phyloP scores from a whole-genome alignment of 805 yeast genomes.

The Metschnikowia koreensis region DNA sequence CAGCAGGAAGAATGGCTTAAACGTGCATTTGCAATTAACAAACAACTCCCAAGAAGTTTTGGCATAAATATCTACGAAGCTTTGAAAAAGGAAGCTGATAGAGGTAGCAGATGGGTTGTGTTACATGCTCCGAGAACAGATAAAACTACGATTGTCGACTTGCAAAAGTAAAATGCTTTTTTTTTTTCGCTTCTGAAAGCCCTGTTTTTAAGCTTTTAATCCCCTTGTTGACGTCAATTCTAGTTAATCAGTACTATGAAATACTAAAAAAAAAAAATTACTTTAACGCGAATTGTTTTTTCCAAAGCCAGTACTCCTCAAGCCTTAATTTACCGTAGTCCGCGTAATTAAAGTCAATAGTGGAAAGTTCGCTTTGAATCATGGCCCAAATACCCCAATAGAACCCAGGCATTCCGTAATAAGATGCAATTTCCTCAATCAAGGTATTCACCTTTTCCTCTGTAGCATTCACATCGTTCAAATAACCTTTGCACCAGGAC shows the following conservation, averaged over 20 bases:
- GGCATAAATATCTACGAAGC: conserved; percentile 71
- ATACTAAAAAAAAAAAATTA: too few relatives aligned
- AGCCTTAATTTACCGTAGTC: conserved; percentile 58
- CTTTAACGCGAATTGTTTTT: conserved; percentile 22
- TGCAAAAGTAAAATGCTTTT: conserved; percentile 16
- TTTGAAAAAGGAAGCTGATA: conserved; percentile 66
- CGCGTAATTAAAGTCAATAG: conserved; percentile 70
- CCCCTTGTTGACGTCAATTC: neutral
- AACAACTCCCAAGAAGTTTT: conserved; percentile 81
- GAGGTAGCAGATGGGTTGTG: conserved; percentile 73
- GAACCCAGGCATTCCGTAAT: conserved; percentile 79
- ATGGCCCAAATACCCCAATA: conserved; percentile 87
- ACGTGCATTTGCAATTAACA: conserved; percentile 71
- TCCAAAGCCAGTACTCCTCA: conserved; percentile 73
- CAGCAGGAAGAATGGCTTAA: conserved; percentile 76
- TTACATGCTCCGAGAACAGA: conserved; percentile 77
- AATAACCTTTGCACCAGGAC: conserved; percentile 59
- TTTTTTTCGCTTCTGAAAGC: neutral
- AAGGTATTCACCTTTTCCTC: conserved; percentile 39
- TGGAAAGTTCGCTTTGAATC: conserved; percentile 65
- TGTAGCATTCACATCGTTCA: conserved; percentile 33
- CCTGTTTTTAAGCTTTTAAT: neutral
- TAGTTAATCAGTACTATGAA: too few relatives aligned
- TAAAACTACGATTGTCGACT: conserved; percentile 45
- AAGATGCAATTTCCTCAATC: conserved; percentile 54